These are phyloP conservation scores for Fusarium mexicanum DNA, from an alignment of 2,329 filamentous ascomycete species.

Conservation along the genomic window DNA sequence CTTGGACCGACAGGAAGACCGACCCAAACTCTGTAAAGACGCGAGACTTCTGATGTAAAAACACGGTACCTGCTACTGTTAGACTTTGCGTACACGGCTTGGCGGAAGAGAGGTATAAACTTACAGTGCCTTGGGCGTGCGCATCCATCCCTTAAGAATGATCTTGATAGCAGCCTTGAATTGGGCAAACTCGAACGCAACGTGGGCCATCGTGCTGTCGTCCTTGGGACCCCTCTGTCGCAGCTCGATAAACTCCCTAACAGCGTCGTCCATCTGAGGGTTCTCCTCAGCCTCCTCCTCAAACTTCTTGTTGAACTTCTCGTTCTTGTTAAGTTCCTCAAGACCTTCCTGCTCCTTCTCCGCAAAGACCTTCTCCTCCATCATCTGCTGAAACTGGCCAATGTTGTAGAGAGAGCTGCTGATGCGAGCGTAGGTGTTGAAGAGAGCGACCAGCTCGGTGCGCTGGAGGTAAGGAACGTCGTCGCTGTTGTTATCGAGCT, in stretches of 20 bases:
- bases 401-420: slow-evolving; percentile 82
- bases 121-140: slow-evolving; percentile 75
- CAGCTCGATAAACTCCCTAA: slow-evolving; percentile 45
- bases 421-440: slow-evolving; percentile 92
- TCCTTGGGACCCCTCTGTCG: slow-evolving; percentile 46
- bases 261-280: slow-evolving; percentile 52
- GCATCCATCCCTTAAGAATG: slow-evolving; percentile 76
- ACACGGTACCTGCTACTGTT: slow-evolving; percentile 53
- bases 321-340: slow-evolving; percentile 50
- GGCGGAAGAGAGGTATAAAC: slow-evolving; percentile 48
- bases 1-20: slow-evolving; percentile 62
- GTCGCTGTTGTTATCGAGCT: slow-evolving; percentile 78
- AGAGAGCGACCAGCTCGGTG: slow-evolving; percentile 91
- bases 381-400: slow-evolving; percentile 72
- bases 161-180: slow-evolving; percentile 71
- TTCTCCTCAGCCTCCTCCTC: slow-evolving; percentile 48
- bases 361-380: slow-evolving; percentile 49
- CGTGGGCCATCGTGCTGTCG: slow-evolving; percentile 60
- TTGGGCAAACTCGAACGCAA: slow-evolving; percentile 70
- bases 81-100: not conserved
- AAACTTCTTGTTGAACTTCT: slow-evolving; percentile 19
- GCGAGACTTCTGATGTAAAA: slow-evolving; percentile 54
- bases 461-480: slow-evolving; percentile 78
- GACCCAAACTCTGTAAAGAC: slow-evolving; percentile 62
- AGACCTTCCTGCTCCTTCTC: slow-evolving; percentile 38